A percentile compares a stretch with the other conserved stretches of the same genome.
Evolutionary conservation across 1,139 yeast genomes (phyloP).

Genomic region (Scheffersomyces cryptocercus): DNA sequence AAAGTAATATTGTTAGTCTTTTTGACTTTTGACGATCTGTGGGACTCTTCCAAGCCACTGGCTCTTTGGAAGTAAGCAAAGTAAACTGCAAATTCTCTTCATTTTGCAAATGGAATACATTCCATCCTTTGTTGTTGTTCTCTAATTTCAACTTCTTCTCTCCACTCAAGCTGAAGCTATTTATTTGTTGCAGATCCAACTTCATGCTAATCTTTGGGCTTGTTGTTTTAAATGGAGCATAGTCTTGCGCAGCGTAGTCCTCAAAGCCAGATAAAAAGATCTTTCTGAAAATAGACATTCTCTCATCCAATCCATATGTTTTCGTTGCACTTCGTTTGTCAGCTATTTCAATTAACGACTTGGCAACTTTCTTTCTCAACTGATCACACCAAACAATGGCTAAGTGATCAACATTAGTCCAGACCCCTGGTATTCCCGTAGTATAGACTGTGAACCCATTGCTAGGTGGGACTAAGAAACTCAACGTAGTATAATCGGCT

Average conservation of each 20-base stretch:
- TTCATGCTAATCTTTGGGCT: constrained; percentile 19
- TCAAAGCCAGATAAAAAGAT: constrained; percentile 64
- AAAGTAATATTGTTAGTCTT: constrained; percentile 15
- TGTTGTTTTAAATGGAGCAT: constrained; percentile 13
- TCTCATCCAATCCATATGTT: constrained; percentile 48
- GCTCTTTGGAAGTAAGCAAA: constrained; percentile 15
- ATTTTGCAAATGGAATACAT: constrained; percentile 10
- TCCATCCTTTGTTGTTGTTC: constrained; percentile 5
- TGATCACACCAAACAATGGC: constrained; percentile 98
- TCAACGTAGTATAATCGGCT: constrained; percentile 85
- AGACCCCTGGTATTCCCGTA: constrained; percentile 84
- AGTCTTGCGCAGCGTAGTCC: constrained; percentile 29
- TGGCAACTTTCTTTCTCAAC: constrained; percentile 63
- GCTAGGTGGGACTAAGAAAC: constrained; percentile 65
- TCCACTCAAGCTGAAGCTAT: constrained; percentile 22
- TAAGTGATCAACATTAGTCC: constrained; percentile 94
- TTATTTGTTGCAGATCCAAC: constrained; percentile 27
- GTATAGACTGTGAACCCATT: constrained; percentile 86
- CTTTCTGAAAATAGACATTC: constrained; percentile 60
- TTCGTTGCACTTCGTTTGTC: constrained; percentile 45
- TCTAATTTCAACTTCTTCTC: constrained; percentile 9
- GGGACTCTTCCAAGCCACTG: constrained; percentile 5
- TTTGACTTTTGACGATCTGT: constrained; percentile 3
- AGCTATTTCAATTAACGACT: constrained; percentile 58
- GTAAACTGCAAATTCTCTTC: constrained; percentile 12